phyloP scores from a whole-genome alignment of 139 green algal species.

The Tetraselmis striata region DNA sequence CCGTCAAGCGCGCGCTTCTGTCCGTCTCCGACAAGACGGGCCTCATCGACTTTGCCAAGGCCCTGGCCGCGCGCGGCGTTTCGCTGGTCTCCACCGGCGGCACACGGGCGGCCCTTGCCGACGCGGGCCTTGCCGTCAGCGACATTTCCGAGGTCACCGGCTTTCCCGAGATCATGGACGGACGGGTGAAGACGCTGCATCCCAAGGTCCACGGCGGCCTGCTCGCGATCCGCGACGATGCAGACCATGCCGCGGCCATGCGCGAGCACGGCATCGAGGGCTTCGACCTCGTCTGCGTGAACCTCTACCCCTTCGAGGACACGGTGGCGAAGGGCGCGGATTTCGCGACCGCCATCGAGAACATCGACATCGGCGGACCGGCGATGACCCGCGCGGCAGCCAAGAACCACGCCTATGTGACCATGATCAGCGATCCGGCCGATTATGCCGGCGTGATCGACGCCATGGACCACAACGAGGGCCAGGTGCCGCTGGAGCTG shows the following conservation, averaged over 20 bases:
- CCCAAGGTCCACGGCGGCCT: constrained; percentile 95
- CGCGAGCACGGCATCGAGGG: constrained; percentile 69
- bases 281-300: constrained; percentile 98
- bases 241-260: constrained; percentile 79
- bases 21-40: constrained; percentile 90
- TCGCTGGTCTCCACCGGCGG: constrained; percentile 93
- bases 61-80: constrained; percentile 71
- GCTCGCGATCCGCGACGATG: constrained; percentile 75
- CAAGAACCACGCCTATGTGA: constrained; percentile 87
- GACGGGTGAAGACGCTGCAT: constrained; percentile 97
- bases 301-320: constrained; percentile 96
- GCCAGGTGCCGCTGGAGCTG: constrained; percentile 69
- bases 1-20: constrained; percentile 69
- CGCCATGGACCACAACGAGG: constrained; percentile 69
- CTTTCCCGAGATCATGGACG: constrained; percentile 98
- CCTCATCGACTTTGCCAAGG: constrained; percentile 75
- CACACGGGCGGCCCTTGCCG: constrained; percentile 73
- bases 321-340: constrained; percentile 80
- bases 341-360: too few relatives aligned
- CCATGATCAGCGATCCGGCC: constrained; percentile 83
- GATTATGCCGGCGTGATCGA: too few relatives aligned
- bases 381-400: constrained; percentile 93
- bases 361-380: constrained; percentile 98
- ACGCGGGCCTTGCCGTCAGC: constrained; percentile 65
- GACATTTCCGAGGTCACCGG: constrained; percentile 86